phyloP scores from a whole-genome alignment of 768 basidiomycete genomes.

The Kwoniella sp. region DNA sequence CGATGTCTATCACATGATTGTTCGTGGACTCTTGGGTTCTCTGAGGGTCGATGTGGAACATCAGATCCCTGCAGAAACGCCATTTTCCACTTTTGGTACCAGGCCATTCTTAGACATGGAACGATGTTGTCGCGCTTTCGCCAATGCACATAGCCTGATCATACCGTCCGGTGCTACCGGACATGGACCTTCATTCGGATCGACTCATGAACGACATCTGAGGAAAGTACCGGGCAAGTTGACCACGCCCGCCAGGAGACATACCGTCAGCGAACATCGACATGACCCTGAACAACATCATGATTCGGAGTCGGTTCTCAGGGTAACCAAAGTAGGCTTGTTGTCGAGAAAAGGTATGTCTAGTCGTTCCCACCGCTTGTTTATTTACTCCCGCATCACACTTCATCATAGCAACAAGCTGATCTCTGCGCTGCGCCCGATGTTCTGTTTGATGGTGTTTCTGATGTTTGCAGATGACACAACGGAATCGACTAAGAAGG shows the following conservation, averaged over 20 bases:
- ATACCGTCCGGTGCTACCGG: constrained; percentile 13
- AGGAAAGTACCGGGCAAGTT: constrained; percentile 17
- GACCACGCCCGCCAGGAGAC: constrained; percentile 8
- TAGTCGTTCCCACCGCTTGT: no score
- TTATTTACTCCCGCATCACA: no score
- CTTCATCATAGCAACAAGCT: no score
- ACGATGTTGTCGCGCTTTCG: constrained; percentile 48
- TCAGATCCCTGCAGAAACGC: constrained; percentile 49
- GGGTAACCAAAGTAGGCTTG: constrained; percentile 76
- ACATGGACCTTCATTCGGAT: not conserved
- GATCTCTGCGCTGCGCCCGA: no score
- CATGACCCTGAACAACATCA: constrained; percentile 2
- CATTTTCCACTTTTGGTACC: constrained; percentile 55
- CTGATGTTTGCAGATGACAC: constrained; percentile 64
- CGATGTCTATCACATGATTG: constrained; percentile 88
- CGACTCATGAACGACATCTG: not conserved
- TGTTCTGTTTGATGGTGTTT: no score
- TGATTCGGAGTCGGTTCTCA: constrained; percentile 58
- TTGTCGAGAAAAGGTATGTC: constrained; percentile 69
- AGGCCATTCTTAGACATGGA: constrained; percentile 51
- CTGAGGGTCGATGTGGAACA: constrained; percentile 49
- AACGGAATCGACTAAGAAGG: constrained; percentile 73
- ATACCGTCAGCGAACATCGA: constrained; percentile 9
- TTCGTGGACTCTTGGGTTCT: constrained; percentile 19
- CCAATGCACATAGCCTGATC: constrained; percentile 33